These are phyloP conservation scores for Capsella bursapastoris DNA, from an alignment of 345 rosid species.

Conservation along the genomic window DNA sequence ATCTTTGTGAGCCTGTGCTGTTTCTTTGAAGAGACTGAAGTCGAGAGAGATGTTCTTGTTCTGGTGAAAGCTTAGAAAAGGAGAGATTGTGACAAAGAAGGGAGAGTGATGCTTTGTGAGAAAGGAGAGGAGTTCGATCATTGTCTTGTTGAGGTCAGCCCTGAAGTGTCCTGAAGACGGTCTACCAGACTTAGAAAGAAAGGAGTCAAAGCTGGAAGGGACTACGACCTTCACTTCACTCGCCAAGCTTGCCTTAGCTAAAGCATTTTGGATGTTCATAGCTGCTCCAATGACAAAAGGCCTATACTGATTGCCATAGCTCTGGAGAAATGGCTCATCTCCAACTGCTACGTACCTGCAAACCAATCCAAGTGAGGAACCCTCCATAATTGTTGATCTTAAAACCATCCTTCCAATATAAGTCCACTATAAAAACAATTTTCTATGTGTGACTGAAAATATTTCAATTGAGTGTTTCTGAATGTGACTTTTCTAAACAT, in stretches of 20 bases:
- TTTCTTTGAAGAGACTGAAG: slow-evolving; percentile 71
- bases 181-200: slow-evolving; percentile 60
- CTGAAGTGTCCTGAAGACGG: slow-evolving; percentile 88
- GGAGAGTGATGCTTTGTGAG: slow-evolving; percentile 72
- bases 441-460: too few relatives aligned
- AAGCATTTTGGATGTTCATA: slow-evolving; percentile 74
- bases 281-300: slow-evolving; percentile 82
- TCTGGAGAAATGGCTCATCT: slow-evolving; percentile 78
- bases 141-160: slow-evolving; percentile 77
- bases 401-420: background rate
- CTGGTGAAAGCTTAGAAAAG: slow-evolving; percentile 58
- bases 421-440: background rate
- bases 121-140: slow-evolving; percentile 79
- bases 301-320: slow-evolving; percentile 69
- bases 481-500: too few relatives aligned
- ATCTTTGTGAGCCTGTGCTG: slow-evolving; percentile 58
- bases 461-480: too few relatives aligned
- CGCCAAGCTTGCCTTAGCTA: slow-evolving; percentile 66
- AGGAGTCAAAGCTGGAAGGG: slow-evolving; percentile 76
- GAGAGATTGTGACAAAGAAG: slow-evolving; percentile 75
- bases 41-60: slow-evolving; percentile 76
- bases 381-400: background rate
- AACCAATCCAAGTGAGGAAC: slow-evolving; percentile 29
- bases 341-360: slow-evolving; percentile 83
- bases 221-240: slow-evolving; percentile 80